phyloP scores from a whole-genome alignment of 176 grass and related monocot genomes.

The Ananas comosus region DNA sequence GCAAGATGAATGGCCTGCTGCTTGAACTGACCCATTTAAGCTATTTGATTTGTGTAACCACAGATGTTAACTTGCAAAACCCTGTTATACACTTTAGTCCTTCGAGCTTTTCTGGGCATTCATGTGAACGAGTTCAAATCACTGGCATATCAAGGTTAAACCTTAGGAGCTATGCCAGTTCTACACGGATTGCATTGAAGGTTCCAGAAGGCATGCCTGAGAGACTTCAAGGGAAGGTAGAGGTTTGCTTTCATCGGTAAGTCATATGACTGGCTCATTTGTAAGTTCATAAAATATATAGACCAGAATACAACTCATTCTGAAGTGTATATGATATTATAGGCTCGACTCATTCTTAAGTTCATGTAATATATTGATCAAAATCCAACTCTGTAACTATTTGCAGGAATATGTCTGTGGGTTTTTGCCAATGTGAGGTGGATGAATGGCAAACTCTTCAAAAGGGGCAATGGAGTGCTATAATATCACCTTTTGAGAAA shows the following conservation, averaged over 20 bases:
- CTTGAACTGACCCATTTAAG: not conserved
- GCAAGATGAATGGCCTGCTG: not conserved
- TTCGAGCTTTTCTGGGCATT: slow-evolving; percentile 31
- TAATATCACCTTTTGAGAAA: slow-evolving; percentile 59
- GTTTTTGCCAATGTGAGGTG: slow-evolving; percentile 51
- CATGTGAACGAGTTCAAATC: slow-evolving; percentile 54
- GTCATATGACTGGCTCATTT: not conserved
- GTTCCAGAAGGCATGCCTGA: slow-evolving; percentile 53
- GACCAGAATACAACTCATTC: not conserved
- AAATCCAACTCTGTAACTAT: slow-evolving; percentile 4
- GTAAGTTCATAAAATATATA: not conserved
- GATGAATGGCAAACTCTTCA: slow-evolving; percentile 65
- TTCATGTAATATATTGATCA: not conserved
- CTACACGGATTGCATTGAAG: slow-evolving; percentile 48
- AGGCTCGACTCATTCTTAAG: not conserved
- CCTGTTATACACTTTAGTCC: slow-evolving; percentile 47
- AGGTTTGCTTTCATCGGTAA: slow-evolving; percentile 87
- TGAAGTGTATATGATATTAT: not conserved
- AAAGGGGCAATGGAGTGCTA: slow-evolving; percentile 52
- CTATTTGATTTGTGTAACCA: slow-evolving; percentile 7
- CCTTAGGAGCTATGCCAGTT: slow-evolving; percentile 53
- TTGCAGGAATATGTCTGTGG: slow-evolving; percentile 60
- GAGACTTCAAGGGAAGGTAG: slow-evolving; percentile 54
- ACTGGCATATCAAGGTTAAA: slow-evolving; percentile 55
- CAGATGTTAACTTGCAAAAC: slow-evolving; percentile 63